Conservation (phyloP, 345 rosid genomes). For the Salix arbutifolia region DNA sequence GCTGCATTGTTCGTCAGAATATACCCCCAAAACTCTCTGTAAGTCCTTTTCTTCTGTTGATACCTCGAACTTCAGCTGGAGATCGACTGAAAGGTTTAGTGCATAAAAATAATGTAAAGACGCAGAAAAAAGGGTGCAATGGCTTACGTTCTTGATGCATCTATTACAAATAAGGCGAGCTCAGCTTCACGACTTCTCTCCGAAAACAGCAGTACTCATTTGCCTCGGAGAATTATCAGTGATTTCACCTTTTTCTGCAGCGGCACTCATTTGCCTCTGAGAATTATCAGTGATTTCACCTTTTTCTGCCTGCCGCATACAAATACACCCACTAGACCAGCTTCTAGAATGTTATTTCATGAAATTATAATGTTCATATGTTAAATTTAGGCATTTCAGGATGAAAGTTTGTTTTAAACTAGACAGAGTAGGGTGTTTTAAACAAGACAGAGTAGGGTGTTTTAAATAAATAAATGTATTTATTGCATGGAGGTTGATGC, state of each 20-base stretch:
- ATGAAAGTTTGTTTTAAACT: background rate
- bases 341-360: background rate
- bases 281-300: background rate
- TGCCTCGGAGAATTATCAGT: background rate
- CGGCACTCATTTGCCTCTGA: background rate
- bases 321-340: background rate
- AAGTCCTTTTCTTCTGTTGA: background rate
- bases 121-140: background rate
- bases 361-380: background rate
- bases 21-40: background rate
- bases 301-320: background rate
- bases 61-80: background rate
- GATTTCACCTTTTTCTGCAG: background rate
- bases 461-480: background rate
- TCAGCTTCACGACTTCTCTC: background rate
- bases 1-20: constrained; percentile 26
- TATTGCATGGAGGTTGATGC: constrained; percentile 24
- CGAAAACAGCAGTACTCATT: background rate
- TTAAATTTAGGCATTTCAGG: background rate
- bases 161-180: background rate
- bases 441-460: background rate
- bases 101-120: background rate
- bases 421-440: background rate
- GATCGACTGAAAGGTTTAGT: background rate
- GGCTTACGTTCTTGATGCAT: background rate